Conservation (phyloP, 148 eudicot genomes). For the Talinum fruticosum region DNA sequence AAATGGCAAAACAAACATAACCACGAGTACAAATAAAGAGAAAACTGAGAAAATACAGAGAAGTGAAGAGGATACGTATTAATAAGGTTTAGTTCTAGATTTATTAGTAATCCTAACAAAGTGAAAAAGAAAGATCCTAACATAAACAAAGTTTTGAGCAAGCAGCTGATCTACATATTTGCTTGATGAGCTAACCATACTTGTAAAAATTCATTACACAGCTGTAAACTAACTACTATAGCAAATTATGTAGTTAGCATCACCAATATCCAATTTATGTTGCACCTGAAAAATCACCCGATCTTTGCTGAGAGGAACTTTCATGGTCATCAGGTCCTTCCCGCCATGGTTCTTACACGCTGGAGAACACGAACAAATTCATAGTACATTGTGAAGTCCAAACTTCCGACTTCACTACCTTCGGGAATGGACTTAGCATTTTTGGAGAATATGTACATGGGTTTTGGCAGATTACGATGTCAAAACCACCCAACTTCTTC, state of each 20-base stretch:
- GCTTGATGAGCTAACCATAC: background rate
- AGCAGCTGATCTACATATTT: background rate
- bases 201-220: background rate
- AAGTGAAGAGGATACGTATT: background rate
- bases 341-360: conserved; percentile 52
- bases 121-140: background rate
- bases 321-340: conserved; percentile 22
- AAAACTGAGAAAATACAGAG: background rate
- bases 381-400: conserved; percentile 64
- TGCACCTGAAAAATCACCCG: background rate
- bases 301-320: background rate
- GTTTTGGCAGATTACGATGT: conserved; percentile 70
- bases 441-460: conserved; percentile 51
- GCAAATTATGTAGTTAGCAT: background rate
- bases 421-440: conserved; percentile 25
- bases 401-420: conserved; percentile 30
- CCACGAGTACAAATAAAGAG: background rate
- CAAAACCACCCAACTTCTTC: conserved; percentile 62
- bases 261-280: background rate
- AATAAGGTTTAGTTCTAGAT: background rate
- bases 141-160: background rate
- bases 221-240: background rate
- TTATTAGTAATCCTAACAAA: background rate
- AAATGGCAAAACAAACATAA: background rate
- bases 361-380: conserved; percentile 86